These are phyloP conservation scores for Phytophthora ramorum DNA, from an alignment of 352 stramenopile genomes.

Conservation along the genomic window DNA sequence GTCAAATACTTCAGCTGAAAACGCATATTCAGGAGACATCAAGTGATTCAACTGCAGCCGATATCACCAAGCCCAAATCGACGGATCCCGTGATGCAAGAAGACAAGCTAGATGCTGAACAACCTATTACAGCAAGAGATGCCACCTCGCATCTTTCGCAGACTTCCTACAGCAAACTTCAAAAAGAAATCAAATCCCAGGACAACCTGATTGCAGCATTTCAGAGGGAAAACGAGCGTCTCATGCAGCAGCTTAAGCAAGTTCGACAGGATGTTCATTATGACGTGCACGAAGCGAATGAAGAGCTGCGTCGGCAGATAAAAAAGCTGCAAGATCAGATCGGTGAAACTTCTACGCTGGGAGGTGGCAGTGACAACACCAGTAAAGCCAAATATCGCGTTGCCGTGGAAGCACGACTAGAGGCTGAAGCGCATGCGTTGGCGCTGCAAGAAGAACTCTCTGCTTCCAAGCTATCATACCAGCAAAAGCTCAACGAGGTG, in stretches of 20 bases:
- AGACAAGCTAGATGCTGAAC: slow-evolving; percentile 1
- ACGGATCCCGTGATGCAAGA: neutral
- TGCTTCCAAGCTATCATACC: slow-evolving; percentile 38
- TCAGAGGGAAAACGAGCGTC: slow-evolving; percentile 83
- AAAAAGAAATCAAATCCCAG: slow-evolving; percentile 79
- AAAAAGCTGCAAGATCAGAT: slow-evolving; percentile 48
- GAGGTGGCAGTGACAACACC: slow-evolving; percentile 28
- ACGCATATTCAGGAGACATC: slow-evolving; percentile 55
- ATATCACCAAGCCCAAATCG: neutral
- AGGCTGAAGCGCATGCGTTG: slow-evolving; percentile 60
- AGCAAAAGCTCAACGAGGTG: slow-evolving; percentile 70
- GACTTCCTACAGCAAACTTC: slow-evolving; percentile 32
- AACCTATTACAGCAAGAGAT: neutral
- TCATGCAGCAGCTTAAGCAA: slow-evolving; percentile 82
- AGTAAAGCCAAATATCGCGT: slow-evolving; percentile 55
- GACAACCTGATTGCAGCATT: slow-evolving; percentile 81
- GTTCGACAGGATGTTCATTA: slow-evolving; percentile 67
- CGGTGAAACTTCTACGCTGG: slow-evolving; percentile 13
- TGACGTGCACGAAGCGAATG: slow-evolving; percentile 80
- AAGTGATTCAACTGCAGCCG: slow-evolving; percentile 1
- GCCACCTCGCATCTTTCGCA: slow-evolving; percentile 8
- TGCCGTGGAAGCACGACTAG: slow-evolving; percentile 68
- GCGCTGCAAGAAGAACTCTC: slow-evolving; percentile 71
- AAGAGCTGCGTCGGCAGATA: slow-evolving; percentile 60
- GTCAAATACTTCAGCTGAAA: slow-evolving; percentile 74